These are phyloP conservation scores for Phyllostachys edulis DNA, from an alignment of 176 grass and related monocot genomes.

Conservation along the genomic window DNA sequence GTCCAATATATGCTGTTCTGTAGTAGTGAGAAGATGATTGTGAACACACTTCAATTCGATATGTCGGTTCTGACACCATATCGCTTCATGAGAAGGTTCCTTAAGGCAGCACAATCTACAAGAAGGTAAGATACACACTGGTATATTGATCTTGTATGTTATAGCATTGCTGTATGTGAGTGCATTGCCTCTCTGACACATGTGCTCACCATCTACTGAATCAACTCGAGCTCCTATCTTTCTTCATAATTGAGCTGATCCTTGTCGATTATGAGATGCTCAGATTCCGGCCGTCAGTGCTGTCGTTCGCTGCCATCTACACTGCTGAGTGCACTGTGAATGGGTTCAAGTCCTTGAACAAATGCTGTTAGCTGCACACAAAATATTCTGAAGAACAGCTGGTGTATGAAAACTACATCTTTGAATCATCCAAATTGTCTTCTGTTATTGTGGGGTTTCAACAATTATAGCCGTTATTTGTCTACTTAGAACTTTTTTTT, in stretches of 20 bases:
- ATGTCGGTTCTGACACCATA: conserved; percentile 88
- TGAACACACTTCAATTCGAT: conserved; percentile 69
- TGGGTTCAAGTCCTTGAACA: conserved; percentile 64
- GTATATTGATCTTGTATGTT: not conserved
- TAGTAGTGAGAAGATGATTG: conserved; percentile 74
- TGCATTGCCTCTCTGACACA: not conserved
- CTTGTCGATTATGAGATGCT: conserved; percentile 82
- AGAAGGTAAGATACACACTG: conserved; percentile 51
- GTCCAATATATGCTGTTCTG: no score
- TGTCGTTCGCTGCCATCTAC: conserved; percentile 71
- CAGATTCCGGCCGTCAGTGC: conserved; percentile 62
- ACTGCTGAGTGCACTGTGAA: conserved; percentile 71
- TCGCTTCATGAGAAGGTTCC: conserved; percentile 83
- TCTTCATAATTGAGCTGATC: conserved; percentile 81
- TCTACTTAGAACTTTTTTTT: no score
- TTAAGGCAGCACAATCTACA: conserved; percentile 75
- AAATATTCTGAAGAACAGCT: conserved; percentile 66
- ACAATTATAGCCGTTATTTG: no score
- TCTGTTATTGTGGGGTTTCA: no score
- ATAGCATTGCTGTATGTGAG: not conserved
- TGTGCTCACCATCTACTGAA: not conserved
- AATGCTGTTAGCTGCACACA: conserved; percentile 71
- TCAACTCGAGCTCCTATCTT: conserved; percentile 78
- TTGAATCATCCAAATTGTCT: no score
- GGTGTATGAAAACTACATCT: conserved; percentile 31